phyloP scores from a whole-genome alignment of 495 filamentous ascomycete genomes.

The Daldinia caldariorum region DNA sequence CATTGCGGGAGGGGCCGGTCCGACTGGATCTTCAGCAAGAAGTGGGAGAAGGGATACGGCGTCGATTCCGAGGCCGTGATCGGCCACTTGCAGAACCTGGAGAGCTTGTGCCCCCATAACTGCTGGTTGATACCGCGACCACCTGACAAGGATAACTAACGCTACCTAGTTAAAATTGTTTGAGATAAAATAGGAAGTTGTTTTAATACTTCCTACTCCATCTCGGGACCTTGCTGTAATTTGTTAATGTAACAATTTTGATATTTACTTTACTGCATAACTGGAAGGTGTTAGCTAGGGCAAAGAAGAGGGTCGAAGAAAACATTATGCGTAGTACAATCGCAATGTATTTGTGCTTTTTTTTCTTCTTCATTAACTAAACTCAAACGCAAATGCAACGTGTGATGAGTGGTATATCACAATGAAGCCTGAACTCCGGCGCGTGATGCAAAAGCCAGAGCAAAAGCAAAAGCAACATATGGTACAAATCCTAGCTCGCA shows the following conservation, averaged over 20 bases:
- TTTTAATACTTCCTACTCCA: no score
- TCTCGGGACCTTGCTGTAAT: not conserved
- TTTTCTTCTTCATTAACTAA: not conserved
- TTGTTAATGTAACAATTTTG: not conserved
- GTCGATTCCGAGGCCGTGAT: conserved; percentile 5
- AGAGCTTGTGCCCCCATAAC: no score
- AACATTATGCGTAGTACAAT: not conserved
- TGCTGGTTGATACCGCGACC: no score
- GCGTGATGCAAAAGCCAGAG: conserved; percentile 22
- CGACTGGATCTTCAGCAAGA: conserved; percentile 40
- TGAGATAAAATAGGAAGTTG: no score
- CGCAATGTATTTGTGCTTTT: not conserved
- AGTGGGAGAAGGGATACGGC: conserved; percentile 38
- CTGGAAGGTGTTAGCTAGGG: not conserved
- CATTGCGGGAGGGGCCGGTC: conserved; percentile 27
- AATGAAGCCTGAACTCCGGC: conserved; percentile 6
- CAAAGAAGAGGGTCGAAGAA: not conserved
- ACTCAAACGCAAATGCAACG: not conserved
- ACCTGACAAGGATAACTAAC: no score
- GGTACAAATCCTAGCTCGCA: conserved; percentile 14
- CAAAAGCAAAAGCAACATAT: conserved; percentile 23
- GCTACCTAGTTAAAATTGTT: no score
- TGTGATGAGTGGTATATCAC: conserved; percentile 23
- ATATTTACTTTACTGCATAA: not conserved
- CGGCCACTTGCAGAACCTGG: no score